Conservation (phyloP, 2,329 filamentous ascomycete species). For the Claviceps capensis region DNA sequence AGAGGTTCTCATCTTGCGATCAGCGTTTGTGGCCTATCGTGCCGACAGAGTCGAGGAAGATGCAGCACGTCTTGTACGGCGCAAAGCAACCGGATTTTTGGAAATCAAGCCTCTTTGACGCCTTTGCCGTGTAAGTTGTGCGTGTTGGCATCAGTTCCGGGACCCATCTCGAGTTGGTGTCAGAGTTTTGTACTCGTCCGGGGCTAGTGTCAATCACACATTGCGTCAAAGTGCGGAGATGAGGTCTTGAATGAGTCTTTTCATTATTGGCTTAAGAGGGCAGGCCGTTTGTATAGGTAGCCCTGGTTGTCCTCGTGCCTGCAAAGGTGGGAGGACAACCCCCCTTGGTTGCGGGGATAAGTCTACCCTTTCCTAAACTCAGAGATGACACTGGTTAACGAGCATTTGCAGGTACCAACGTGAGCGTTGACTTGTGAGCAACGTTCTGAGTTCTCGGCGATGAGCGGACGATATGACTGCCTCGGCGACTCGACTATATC, state of each 20-base stretch:
- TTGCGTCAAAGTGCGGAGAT: background rate
- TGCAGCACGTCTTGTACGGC: background rate
- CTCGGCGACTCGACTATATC: background rate
- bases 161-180: conserved; percentile 89
- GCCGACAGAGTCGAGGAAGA: conserved; percentile 4
- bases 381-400: conserved; percentile 2
- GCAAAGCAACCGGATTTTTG: background rate
- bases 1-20: conserved; percentile 28
- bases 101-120: background rate
- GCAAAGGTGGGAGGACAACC: conserved; percentile 37
- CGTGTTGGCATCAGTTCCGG: conserved; percentile 28
- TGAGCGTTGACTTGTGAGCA: background rate
- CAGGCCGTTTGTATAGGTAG: conserved; percentile 25
- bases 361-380: conserved; percentile 17
- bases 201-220: conserved; percentile 13
- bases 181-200: conserved; percentile 89
- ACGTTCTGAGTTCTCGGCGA: background rate
- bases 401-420: background rate
- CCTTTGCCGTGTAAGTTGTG: background rate
- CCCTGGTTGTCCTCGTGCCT: conserved; percentile 36
- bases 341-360: conserved; percentile 35
- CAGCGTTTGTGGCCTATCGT: background rate
- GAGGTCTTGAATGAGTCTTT: background rate
- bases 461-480: background rate
- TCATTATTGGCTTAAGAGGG: conserved; percentile 17